Evolutionary conservation across 345 rosid genomes (phyloP).

Genomic region (Salix purpurea): DNA sequence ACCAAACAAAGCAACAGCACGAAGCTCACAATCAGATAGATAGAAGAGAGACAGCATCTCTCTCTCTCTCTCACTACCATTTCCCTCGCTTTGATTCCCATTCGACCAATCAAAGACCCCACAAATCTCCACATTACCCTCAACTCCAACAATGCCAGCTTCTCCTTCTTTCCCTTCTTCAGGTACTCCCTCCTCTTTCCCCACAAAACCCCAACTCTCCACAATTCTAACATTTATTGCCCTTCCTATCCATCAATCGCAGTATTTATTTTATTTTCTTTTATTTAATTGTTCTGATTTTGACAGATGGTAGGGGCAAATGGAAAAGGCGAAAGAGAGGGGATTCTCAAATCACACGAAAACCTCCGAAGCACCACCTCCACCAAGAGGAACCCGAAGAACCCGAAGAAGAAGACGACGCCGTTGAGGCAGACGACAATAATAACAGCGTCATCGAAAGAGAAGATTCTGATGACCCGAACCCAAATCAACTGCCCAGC

Average conservation of each 20-base stretch:
- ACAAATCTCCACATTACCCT: conserved; percentile 32
- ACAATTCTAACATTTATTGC: neutral
- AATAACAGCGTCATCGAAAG: conserved; percentile 4
- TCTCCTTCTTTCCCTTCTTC: conserved; percentile 57
- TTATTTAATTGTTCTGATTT: neutral
- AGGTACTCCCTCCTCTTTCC: conserved; percentile 31
- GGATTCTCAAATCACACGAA: conserved; percentile 47
- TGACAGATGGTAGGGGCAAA: conserved; percentile 64
- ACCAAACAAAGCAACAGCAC: conserved; percentile 2
- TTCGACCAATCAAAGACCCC: conserved; percentile 27
- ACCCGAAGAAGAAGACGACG: conserved; percentile 43
- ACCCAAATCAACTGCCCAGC: conserved; percentile 21
- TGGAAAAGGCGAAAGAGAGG: conserved; percentile 86
- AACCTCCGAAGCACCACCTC: conserved; percentile 33
- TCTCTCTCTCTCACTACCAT: neutral
- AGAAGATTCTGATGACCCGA: conserved; percentile 35
- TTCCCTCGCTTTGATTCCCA: conserved; percentile 6
- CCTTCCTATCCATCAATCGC: no score
- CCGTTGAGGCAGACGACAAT: conserved; percentile 33
- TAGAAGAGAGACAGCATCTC: neutral
- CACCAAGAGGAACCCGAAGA: conserved; percentile 34
- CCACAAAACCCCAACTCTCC: conserved; percentile 4
- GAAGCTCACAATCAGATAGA: neutral
- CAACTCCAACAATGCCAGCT: conserved; percentile 61
- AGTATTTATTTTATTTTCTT: neutral